Conservation (phyloP, 73 alveolate species). For the Paramecium octaurelia region DNA sequence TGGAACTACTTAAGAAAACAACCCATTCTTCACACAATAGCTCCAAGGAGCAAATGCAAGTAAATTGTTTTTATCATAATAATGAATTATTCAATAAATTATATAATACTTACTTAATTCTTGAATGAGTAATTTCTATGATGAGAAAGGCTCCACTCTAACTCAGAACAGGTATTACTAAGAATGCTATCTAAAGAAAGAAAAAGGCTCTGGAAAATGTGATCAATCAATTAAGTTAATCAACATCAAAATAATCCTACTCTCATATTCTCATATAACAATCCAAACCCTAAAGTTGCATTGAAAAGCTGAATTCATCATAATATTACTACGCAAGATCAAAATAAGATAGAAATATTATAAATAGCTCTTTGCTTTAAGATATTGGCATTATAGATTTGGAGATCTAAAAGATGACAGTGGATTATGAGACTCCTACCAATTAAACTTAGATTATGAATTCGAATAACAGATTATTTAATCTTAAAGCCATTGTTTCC, state of each 20-base stretch:
- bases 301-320: neutral
- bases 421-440: neutral
- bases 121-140: neutral
- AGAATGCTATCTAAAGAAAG: neutral
- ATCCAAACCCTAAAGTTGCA: neutral
- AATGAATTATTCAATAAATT: neutral
- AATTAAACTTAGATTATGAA: neutral
- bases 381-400: neutral
- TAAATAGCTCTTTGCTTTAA: neutral
- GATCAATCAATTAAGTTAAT: neutral
- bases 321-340: neutral
- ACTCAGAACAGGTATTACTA: neutral
- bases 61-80: neutral
- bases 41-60: neutral
- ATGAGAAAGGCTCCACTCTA: neutral
- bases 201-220: neutral
- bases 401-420: neutral
- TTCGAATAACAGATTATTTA: neutral
- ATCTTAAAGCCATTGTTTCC: neutral
- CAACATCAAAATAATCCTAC: neutral
- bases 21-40: neutral
- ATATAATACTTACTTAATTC: neutral
- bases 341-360: neutral
- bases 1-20: neutral
- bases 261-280: neutral